Base-by-base conservation (phyloP, 768 basidiomycete species). In the Floccularia luteovirens region DNA sequence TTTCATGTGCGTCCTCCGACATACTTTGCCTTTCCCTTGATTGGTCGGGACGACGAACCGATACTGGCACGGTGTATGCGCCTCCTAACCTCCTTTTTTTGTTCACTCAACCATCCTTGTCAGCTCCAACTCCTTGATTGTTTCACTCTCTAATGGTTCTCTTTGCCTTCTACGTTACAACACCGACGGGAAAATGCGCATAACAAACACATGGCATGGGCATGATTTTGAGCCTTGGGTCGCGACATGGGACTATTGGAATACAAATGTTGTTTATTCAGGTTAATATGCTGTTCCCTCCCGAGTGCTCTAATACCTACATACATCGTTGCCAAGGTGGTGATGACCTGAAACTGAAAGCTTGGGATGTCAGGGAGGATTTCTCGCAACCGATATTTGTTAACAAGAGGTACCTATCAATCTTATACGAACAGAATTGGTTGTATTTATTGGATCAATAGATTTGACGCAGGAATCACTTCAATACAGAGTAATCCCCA, bases 221-320 rank as follows among this genome's bases (percentile, higher is more conserved):
- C 96, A 98, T 50, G 89, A 92, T 42, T 79, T 81, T 51, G 96
- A 99, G 55, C 86, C 93, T 0, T 99, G 96, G 96, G 77, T 90
- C 36, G 79, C 85, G 1, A 79, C 86, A 1, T 98, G 90, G 82
- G 76, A 97, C 51, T 81, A 84, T 47, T 94, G 90, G 87, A 65
- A 92, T 43, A 64, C 69, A 1, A 77, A 79, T 50, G 58, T 88
- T 24, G 66, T 96, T 3, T 97, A 89, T 63, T 90, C 90, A 8
- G 93, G 92, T 87, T 34, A 35, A 63, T 48, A 33, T 10, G 31
- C 24, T 24, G 14, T 20, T 25, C 22, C 36, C 19, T 13, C 13
- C 13, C 13, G 14, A 34, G 17, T 7, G 38, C 21, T 24, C 23
- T 23, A 24, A 12, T 3, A 21, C 17, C 14, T 33, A 36, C 34